A percentile compares a stretch with the other conserved stretches of the same genome.
Evolutionary conservation across 2,329 filamentous ascomycete species (phyloP).

Genomic region (Colletotrichum abscissum): DNA sequence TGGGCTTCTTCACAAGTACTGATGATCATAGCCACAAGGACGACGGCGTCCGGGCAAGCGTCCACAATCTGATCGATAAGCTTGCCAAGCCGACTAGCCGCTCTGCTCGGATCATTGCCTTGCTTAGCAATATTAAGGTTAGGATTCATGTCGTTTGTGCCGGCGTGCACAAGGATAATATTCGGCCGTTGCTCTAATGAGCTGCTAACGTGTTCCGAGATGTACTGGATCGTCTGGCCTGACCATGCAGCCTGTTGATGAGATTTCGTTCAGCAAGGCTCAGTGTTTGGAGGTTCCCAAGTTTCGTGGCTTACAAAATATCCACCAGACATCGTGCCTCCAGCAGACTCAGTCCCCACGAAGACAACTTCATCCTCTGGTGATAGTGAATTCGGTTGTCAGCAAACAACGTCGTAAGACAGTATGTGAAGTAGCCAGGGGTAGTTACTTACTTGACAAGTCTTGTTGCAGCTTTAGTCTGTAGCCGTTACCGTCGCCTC

Average conservation of each 20-base stretch:
- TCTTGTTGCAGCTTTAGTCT: conserved; percentile 41
- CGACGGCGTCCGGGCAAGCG: conserved; percentile 44
- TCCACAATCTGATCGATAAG: conserved; percentile 45
- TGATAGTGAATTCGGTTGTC: neutral
- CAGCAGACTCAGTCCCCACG: conserved; percentile 41
- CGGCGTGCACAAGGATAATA: conserved; percentile 47
- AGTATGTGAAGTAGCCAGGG: too few relatives aligned
- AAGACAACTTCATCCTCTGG: conserved; percentile 43
- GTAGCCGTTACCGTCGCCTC: conserved; percentile 49
- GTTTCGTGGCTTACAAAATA: conserved; percentile 43
- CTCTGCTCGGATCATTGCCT: conserved; percentile 44
- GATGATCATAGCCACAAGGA: conserved; percentile 48
- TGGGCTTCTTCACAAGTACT: conserved; percentile 42
- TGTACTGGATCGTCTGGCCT: conserved; percentile 49
- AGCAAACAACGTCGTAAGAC: too few relatives aligned
- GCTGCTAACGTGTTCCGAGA: conserved; percentile 43
- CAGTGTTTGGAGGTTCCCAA: too few relatives aligned
- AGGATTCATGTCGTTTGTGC: conserved; percentile 36
- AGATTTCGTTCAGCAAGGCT: neutral
- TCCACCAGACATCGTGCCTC: conserved; percentile 43
- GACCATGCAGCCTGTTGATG: conserved; percentile 47
- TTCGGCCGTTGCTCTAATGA: conserved; percentile 48
- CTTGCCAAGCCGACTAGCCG: conserved; percentile 41
- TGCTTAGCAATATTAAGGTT: conserved; percentile 40
- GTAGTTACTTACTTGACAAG: conserved; percentile 40